Evolutionary conservation across 768 basidiomycete genomes (phyloP).

Genomic region (Cystobasidium ongulense): DNA sequence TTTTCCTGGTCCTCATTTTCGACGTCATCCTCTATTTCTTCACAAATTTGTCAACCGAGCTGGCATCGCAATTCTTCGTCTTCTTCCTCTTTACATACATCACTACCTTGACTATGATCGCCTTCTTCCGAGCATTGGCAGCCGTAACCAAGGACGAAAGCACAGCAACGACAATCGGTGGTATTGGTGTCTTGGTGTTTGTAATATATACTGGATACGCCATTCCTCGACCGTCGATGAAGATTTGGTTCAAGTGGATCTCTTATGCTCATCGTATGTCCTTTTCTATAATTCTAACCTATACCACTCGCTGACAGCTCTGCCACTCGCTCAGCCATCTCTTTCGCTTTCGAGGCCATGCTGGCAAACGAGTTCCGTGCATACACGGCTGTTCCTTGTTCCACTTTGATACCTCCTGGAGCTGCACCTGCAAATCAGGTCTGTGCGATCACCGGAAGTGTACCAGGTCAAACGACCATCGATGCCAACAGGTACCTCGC

Average conservation of each 20-base stretch:
- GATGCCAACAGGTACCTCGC: conserved; percentile 36
- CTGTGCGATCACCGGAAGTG: conserved; percentile 38
- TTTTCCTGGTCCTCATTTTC: conserved; percentile 33
- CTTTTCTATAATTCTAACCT: no score
- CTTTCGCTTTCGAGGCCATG: conserved; percentile 42
- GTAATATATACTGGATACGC: conserved; percentile 37
- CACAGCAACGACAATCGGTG: conserved; percentile 34
- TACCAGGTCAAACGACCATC: conserved; percentile 34
- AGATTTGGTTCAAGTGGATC: conserved; percentile 38
- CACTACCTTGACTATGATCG: conserved; percentile 33
- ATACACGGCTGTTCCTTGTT: conserved; percentile 35
- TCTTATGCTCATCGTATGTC: conserved; percentile 28
- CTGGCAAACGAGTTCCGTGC: conserved; percentile 42
- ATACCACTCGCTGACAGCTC: no score
- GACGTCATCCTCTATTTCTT: conserved; percentile 40
- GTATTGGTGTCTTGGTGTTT: conserved; percentile 35
- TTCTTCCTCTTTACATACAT: conserved; percentile 37
- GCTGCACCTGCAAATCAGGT: conserved; percentile 37
- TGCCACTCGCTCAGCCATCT: conserved; percentile 31
- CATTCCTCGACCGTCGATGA: conserved; percentile 36
- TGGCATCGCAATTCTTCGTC: conserved; percentile 42
- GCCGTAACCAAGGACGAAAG: conserved; percentile 23
- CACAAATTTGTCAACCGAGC: conserved; percentile 20
- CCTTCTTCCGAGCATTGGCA: conserved; percentile 37
- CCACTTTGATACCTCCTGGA: not conserved